A percentile compares a stretch with the other conserved stretches of the same genome.
These are phyloP conservation scores for Tuber microsphaerosporum DNA, from an alignment of 495 filamentous ascomycete genomes.

Conservation along the genomic window DNA sequence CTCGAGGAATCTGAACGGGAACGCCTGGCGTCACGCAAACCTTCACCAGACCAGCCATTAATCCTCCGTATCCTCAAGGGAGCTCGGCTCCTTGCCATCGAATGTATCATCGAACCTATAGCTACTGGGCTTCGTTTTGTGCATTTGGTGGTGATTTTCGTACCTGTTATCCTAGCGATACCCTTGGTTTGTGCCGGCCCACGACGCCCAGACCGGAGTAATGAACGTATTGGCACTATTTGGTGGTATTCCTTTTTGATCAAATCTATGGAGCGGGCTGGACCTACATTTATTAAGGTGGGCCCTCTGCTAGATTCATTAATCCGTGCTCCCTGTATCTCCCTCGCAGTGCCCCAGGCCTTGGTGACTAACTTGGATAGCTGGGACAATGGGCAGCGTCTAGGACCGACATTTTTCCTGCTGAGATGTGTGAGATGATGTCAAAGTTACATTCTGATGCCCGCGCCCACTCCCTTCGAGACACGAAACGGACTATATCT, in stretches of 20 bases:
- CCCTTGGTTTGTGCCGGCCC: slow-evolving; percentile 74
- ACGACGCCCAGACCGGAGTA: slow-evolving; percentile 53
- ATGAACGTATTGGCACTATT: slow-evolving; percentile 68
- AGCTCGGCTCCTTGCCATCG: slow-evolving; percentile 17
- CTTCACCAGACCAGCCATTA: slow-evolving; percentile 19
- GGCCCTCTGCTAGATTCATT: slow-evolving; percentile 10
- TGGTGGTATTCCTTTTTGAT: slow-evolving; percentile 96
- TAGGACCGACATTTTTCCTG: slow-evolving; percentile 94
- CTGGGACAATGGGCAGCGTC: slow-evolving; percentile 99
- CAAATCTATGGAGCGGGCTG: slow-evolving; percentile 81
- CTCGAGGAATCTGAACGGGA: slow-evolving; percentile 37
- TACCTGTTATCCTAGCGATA: slow-evolving; percentile 73
- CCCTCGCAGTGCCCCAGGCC: not conserved
- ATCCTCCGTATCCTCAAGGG: slow-evolving; percentile 11
- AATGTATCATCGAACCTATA: slow-evolving; percentile 60
- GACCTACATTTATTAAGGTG: slow-evolving; percentile 97
- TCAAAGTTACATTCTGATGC: slow-evolving; percentile 91
- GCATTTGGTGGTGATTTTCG: slow-evolving; percentile 78
- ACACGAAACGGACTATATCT: slow-evolving; percentile 69
- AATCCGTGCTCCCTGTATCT: not conserved
- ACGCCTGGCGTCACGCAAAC: slow-evolving; percentile 10
- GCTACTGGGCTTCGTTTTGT: slow-evolving; percentile 81
- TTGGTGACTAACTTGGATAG: slow-evolving; percentile 45
- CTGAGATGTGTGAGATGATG: slow-evolving; percentile 84
- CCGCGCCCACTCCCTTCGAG: slow-evolving; percentile 75